Evolutionary conservation across 2,329 filamentous ascomycete genomes (phyloP).

Genomic region (Clonostachys rosea): DNA sequence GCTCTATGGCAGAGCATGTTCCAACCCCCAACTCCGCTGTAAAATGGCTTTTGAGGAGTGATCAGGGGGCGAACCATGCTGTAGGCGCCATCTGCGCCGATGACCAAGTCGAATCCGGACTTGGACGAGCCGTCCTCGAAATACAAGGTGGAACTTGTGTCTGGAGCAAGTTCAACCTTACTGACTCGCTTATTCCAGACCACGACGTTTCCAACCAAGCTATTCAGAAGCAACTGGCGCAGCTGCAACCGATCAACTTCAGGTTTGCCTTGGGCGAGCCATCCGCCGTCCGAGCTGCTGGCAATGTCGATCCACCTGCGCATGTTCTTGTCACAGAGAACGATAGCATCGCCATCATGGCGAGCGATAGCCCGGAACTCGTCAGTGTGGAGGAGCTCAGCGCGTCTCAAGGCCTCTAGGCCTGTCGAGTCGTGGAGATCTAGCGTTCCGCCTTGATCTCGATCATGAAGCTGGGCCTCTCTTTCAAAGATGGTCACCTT

Average conservation of each 20-base stretch:
- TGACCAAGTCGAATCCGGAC: background rate
- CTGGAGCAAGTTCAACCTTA: background rate
- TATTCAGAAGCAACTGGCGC: slow-evolving; percentile 21
- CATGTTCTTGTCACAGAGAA: slow-evolving; percentile 17
- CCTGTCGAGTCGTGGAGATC: slow-evolving; percentile 43
- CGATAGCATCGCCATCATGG: slow-evolving; percentile 32
- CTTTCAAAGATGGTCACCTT: slow-evolving; percentile 15
- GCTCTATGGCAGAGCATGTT: background rate
- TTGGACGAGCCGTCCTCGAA: slow-evolving; percentile 1
- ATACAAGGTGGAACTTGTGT: slow-evolving; percentile 5
- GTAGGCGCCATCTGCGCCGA: slow-evolving; percentile 7
- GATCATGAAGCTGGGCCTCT: slow-evolving; percentile 1
- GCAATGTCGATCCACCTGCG: slow-evolving; percentile 11
- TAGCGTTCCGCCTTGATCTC: slow-evolving; percentile 31
- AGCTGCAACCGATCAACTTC: slow-evolving; percentile 31
- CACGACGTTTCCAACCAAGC: slow-evolving; percentile 21
- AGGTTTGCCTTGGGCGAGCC: slow-evolving; percentile 16
- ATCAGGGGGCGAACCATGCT: slow-evolving; percentile 23
- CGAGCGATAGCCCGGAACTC: slow-evolving; percentile 32
- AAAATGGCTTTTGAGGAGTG: slow-evolving; percentile 21
- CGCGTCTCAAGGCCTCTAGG: slow-evolving; percentile 34
- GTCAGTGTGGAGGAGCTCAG: slow-evolving; percentile 28
- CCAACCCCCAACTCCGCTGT: background rate
- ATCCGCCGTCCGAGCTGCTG: slow-evolving; percentile 5
- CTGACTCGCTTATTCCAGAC: slow-evolving; percentile 6